Percentiles rank a stretch among this genome's conserved stretches.
Conservation (phyloP, 2,329 filamentous ascomycete genomes). For the Colletotrichum truncatum region DNA sequence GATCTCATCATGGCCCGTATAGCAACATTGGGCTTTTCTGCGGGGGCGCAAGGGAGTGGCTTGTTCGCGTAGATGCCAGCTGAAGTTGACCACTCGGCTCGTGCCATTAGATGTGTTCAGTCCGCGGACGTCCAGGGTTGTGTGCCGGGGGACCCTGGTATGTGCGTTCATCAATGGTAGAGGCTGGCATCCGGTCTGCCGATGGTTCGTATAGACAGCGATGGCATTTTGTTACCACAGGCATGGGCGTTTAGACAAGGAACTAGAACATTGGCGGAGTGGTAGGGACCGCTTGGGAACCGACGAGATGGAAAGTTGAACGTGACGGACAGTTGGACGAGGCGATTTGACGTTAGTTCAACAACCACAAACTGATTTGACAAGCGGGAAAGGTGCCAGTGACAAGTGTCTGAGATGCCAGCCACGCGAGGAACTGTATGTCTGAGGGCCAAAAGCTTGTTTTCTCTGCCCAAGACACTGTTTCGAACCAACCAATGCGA, state of each 20-base stretch:
- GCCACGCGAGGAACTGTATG: not conserved
- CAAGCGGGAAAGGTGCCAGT: not conserved
- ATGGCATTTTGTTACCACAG: too few relatives aligned
- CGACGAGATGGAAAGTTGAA: too few relatives aligned
- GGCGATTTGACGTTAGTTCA: not conserved
- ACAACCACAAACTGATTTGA: too few relatives aligned
- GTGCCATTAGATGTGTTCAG: not conserved
- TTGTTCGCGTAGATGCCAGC: conserved; percentile 18
- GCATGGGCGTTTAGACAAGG: too few relatives aligned
- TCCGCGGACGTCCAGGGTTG: not conserved
- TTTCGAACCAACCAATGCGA: not conserved
- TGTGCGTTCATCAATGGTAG: too few relatives aligned
- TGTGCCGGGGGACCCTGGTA: too few relatives aligned
- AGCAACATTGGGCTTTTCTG: conserved; percentile 6
- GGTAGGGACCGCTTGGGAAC: too few relatives aligned
- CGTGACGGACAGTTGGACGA: not conserved
- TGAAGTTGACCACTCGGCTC: not conserved
- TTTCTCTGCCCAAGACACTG: not conserved
- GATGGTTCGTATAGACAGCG: too few relatives aligned
- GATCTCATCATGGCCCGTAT: not conserved
- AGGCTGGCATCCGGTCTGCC: too few relatives aligned
- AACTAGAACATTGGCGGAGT: too few relatives aligned
- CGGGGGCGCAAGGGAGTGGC: not conserved
- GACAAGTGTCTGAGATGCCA: not conserved
- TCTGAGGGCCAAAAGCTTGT: conserved; percentile 5